Evolutionary conservation across 2,329 filamentous ascomycete species (phyloP), one percentile per base, ranked within the genome.

Genomic region (Clonostachys rosea): DNA sequence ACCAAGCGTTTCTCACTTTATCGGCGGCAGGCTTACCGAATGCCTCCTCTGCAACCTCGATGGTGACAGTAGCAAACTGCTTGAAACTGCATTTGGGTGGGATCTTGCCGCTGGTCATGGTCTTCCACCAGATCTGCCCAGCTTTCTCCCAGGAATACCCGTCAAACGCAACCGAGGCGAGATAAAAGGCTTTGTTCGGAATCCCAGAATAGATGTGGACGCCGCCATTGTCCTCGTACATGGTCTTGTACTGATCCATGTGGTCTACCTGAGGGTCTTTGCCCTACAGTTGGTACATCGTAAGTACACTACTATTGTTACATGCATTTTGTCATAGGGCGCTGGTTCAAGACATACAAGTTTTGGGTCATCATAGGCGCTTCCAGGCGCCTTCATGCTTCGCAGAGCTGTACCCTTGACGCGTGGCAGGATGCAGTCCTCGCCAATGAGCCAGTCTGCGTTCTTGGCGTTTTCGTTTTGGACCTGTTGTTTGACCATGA

Each of bases 161-260:
- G 13, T 75, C 76, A 52, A 81, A 70, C 2, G 62, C 66, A 5
- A 65, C 58, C 2, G 74, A 61, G 11, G 62, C 68, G 10, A 77
- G 68, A 53, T 78, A 78, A 52, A 82, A 82, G 3, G 77, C 78
- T 50, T 70, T 69, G 62, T 81, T 82, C 3, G 77, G 78, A 41
- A 82, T 81, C 6, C 78, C 78, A 6, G 75, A 79, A 59, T 71
- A 78, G 43, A 76, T 61, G 58, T 81, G 77, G 4, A 80, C 76
- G 34, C 78, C 78, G 8, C 74, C 74, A 41, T 75, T 72, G 56
- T 79, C 76, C 8, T 73, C 65, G 5, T 49, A 58, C 4, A 61
- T 71, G 1, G 54, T 52, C 42, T 61, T 59, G 57, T 68, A 77
- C 34, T 68, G 55, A 20, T 61, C 63, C 67, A 78, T 75, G 58